Conservation (phyloP, 495 filamentous ascomycete species). For the Aspergillus sclerotiicarbonarius region DNA sequence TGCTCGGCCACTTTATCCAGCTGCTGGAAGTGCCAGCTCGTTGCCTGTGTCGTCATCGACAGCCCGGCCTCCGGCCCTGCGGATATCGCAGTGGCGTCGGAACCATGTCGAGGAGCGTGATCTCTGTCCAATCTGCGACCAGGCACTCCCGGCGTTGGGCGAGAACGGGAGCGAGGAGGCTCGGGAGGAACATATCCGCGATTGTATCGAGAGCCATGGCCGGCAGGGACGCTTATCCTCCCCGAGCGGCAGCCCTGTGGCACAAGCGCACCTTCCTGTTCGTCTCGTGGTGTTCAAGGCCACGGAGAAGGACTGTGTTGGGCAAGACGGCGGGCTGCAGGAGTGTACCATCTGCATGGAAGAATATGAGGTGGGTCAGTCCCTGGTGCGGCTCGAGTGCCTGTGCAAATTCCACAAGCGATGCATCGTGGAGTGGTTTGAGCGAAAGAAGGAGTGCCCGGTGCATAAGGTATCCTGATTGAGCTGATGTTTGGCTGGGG, state of each 20-base stretch:
- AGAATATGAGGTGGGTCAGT: slow-evolving; percentile 83
- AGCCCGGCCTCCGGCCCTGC: slow-evolving; percentile 18
- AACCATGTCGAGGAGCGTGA: slow-evolving; percentile 69
- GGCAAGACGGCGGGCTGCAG: slow-evolving; percentile 53
- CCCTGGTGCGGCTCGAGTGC: slow-evolving; percentile 85
- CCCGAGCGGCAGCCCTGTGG: slow-evolving; percentile 20
- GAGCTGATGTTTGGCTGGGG: neutral
- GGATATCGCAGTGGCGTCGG: slow-evolving; percentile 24
- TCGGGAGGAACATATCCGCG: slow-evolving; percentile 73
- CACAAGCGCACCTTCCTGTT: slow-evolving; percentile 22
- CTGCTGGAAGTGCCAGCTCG: slow-evolving; percentile 3
- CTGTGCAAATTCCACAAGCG: slow-evolving; percentile 85
- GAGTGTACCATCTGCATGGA: slow-evolving; percentile 97
- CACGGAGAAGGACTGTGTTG: slow-evolving; percentile 88
- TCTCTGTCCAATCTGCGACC: slow-evolving; percentile 86
- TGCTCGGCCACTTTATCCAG: slow-evolving; percentile 19
- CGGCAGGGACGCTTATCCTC: slow-evolving; percentile 19
- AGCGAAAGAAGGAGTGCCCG: slow-evolving; percentile 53
- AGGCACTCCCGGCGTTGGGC: slow-evolving; percentile 64
- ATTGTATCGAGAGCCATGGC: slow-evolving; percentile 61
- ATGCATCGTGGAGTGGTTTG: slow-evolving; percentile 61
- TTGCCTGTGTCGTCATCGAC: slow-evolving; percentile 6
- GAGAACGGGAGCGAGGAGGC: slow-evolving; percentile 58
- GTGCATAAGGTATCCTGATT: slow-evolving; percentile 46
- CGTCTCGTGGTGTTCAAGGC: slow-evolving; percentile 72